phyloP scores from a whole-genome alignment of 495 filamentous ascomycete genomes.

The Neurospora sp. region DNA sequence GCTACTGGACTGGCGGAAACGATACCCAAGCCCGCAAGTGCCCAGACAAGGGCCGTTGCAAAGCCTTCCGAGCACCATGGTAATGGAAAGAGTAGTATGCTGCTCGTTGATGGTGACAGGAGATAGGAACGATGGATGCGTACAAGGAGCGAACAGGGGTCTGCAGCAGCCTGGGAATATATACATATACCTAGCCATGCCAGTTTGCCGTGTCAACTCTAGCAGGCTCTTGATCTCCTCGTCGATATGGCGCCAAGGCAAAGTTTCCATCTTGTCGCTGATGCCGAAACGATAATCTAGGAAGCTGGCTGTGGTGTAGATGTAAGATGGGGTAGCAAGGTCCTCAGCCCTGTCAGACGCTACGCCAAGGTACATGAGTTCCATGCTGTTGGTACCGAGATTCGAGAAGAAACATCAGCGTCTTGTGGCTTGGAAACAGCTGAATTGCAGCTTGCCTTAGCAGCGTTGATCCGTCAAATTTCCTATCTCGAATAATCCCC shows the following conservation, averaged over 20 bases:
- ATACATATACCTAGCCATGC: neutral
- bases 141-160: neutral
- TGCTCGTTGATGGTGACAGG: neutral
- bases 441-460: neutral
- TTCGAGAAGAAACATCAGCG: neutral
- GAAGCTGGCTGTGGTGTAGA: neutral
- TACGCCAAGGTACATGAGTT: neutral
- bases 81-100: neutral
- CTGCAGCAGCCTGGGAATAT: neutral
- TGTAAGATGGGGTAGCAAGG: neutral
- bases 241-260: neutral
- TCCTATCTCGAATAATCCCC: neutral
- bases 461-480: neutral
- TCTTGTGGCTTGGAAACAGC: neutral
- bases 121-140: neutral
- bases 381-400: neutral
- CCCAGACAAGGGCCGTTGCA: neutral
- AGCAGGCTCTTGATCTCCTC: neutral
- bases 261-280: neutral
- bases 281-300: neutral
- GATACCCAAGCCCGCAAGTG: neutral
- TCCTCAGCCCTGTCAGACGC: neutral
- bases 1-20: neutral
- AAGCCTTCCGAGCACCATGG: neutral
- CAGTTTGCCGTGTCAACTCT: neutral